A percentile compares a stretch with the other conserved stretches of the same genome.
These are phyloP conservation scores for Cercospora sp. DNA, from an alignment of 2,329 filamentous ascomycete genomes.

Conservation along the genomic window DNA sequence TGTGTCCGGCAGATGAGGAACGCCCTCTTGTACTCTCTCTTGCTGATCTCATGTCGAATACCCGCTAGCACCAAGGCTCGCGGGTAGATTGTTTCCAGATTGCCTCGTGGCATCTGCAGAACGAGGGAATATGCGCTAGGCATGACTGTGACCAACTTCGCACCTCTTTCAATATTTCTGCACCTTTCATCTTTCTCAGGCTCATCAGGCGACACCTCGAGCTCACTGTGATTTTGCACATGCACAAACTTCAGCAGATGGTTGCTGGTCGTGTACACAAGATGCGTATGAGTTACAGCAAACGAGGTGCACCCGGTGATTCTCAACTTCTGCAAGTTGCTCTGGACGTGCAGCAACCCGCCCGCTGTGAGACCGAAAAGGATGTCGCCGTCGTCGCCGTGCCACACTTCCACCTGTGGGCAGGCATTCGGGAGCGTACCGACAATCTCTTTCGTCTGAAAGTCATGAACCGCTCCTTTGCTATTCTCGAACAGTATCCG, in stretches of 20 bases:
- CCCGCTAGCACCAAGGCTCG: slow-evolving; percentile 89
- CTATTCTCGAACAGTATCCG: slow-evolving; percentile 29
- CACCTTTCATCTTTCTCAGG: slow-evolving; percentile 91
- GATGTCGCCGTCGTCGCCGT: slow-evolving; percentile 42
- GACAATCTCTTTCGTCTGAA: slow-evolving; percentile 13
- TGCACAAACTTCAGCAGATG: slow-evolving; percentile 95
- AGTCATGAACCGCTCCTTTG: slow-evolving; percentile 20
- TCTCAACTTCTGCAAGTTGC: slow-evolving; percentile 64
- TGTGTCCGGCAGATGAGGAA: slow-evolving; percentile 89
- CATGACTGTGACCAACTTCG: slow-evolving; percentile 81
- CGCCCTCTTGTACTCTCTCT: slow-evolving; percentile 77
- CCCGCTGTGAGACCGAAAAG: slow-evolving; percentile 69
- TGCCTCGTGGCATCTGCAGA: slow-evolving; percentile 93
- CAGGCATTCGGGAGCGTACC: slow-evolving; percentile 30
- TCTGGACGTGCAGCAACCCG: slow-evolving; percentile 59
- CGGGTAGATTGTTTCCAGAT: slow-evolving; percentile 92
- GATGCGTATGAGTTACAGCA: slow-evolving; percentile 73
- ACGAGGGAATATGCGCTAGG: slow-evolving; percentile 83
- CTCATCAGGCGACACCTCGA: slow-evolving; percentile 82
- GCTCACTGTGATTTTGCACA: slow-evolving; percentile 60
- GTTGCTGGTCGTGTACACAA: slow-evolving; percentile 89
- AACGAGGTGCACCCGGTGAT: slow-evolving; percentile 93
- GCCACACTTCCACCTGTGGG: slow-evolving; percentile 36
- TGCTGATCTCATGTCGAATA: slow-evolving; percentile 77
- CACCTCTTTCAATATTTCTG: slow-evolving; percentile 86